These are phyloP conservation scores for Fusarium sambucinum DNA, from an alignment of 2,329 filamentous ascomycete species.

Conservation along the genomic window DNA sequence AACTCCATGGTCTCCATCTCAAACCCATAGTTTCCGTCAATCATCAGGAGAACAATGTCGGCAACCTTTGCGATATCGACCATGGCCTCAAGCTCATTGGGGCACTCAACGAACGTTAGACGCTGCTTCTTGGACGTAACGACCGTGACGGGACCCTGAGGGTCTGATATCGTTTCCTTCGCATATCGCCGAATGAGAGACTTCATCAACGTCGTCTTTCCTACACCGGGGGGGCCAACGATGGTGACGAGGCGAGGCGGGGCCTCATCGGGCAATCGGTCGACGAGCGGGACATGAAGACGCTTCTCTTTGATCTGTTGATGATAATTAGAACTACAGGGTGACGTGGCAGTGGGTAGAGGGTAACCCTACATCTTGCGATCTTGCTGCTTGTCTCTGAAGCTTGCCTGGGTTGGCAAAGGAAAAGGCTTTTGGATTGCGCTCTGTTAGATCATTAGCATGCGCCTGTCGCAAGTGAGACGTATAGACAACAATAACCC, in stretches of 20 bases:
- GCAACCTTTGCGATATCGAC: constrained; percentile 97
- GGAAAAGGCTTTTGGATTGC: constrained; percentile 91
- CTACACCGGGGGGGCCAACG: constrained; percentile 93
- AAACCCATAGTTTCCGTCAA: constrained; percentile 98
- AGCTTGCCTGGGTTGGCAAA: constrained; percentile 85
- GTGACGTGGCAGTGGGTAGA: not conserved
- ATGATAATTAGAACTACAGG: constrained; percentile 41
- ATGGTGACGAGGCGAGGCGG: constrained; percentile 93
- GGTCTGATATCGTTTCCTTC: constrained; percentile 92
- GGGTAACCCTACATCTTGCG: constrained; percentile 70
- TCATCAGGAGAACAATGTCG: constrained; percentile 97
- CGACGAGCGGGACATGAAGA: constrained; percentile 94
- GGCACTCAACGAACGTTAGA: constrained; percentile 95
- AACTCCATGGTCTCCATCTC: constrained; percentile 99
- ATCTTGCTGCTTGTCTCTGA: constrained; percentile 78
- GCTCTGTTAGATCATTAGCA: constrained; percentile 61
- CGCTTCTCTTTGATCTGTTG: constrained; percentile 90
- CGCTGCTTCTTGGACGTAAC: constrained; percentile 96
- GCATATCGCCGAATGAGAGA: constrained; percentile 94
- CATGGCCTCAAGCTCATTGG: constrained; percentile 96
- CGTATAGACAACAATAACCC: not conserved
- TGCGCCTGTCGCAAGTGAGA: constrained; percentile 13
- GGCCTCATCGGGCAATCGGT: constrained; percentile 94
- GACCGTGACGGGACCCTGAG: constrained; percentile 92
- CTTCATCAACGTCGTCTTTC: constrained; percentile 96